A percentile compares a stretch with the other conserved stretches of the same genome.
phyloP scores from a whole-genome alignment of 352 stramenopile species.

The Pythium monospermum region DNA sequence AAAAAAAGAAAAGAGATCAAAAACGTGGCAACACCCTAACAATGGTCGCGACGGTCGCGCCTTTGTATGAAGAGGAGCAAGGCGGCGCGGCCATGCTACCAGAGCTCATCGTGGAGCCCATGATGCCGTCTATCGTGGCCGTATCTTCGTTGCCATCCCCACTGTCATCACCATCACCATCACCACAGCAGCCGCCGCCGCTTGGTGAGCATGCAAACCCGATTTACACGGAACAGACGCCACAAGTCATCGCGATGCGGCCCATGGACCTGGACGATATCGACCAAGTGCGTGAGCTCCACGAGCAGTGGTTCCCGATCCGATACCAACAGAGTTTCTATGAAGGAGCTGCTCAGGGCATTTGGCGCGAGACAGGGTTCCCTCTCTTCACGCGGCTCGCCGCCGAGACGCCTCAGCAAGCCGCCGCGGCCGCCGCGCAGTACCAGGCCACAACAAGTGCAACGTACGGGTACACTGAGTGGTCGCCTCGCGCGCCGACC shows the following conservation, averaged over 20 bases:
- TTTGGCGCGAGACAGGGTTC: constrained; percentile 86
- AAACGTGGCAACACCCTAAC: not conserved
- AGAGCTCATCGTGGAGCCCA: constrained; percentile 18
- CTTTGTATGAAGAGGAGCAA: constrained; percentile 2
- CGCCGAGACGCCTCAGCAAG: constrained; percentile 40
- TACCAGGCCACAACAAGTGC: constrained; percentile 7
- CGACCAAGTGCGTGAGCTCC: constrained; percentile 85
- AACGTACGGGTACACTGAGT: constrained; percentile 16
- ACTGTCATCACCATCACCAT: not conserved
- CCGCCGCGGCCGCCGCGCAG: not conserved
- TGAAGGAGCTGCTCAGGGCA: constrained; percentile 78
- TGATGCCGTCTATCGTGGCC: constrained; percentile 10
- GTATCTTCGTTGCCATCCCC: not conserved
- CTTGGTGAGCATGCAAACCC: not conserved
- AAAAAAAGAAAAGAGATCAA: constrained; percentile 2
- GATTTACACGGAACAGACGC: constrained; percentile 14
- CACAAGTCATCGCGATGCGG: constrained; percentile 60
- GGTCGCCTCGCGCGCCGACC: constrained; percentile 19
- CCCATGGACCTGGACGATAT: constrained; percentile 81
- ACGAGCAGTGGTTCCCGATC: constrained; percentile 97
- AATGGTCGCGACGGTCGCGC: constrained; percentile 12
- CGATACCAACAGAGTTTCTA: constrained; percentile 96
- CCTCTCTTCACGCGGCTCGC: constrained; percentile 89
- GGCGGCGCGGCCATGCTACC: constrained; percentile 1
- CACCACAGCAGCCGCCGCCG: not conserved